These are phyloP conservation scores for Pythium myriotylum DNA, from an alignment of 352 stramenopile genomes.

Conservation along the genomic window DNA sequence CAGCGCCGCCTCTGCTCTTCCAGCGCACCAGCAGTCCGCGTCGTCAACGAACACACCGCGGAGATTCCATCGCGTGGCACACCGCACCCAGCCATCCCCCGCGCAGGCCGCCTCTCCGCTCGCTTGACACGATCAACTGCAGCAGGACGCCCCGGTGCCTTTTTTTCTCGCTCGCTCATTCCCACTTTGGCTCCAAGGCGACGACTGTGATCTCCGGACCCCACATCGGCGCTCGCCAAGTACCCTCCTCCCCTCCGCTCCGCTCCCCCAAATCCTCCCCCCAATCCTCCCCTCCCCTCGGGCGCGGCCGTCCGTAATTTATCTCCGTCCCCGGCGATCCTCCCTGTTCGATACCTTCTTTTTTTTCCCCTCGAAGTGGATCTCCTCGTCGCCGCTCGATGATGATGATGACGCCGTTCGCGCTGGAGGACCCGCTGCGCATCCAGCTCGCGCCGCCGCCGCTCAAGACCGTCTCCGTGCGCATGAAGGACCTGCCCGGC, in stretches of 20 bases:
- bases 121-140: no score
- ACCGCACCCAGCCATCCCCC: slow-evolving; percentile 7
- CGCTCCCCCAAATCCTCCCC: no score
- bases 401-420: slow-evolving; percentile 49
- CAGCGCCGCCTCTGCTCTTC: slow-evolving; percentile 22
- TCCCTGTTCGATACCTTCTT: slow-evolving; percentile 7
- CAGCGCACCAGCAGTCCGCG: slow-evolving; percentile 25
- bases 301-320: slow-evolving; percentile 25
- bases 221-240: slow-evolving; percentile 14
- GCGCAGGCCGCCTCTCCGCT: no score
- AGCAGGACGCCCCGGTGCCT: no score
- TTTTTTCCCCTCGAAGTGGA: no score
- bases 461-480: slow-evolving; percentile 54
- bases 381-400: slow-evolving; percentile 9
- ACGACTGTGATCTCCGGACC: slow-evolving; percentile 3
- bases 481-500: slow-evolving; percentile 72
- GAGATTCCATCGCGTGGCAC: slow-evolving; percentile 13
- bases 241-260: slow-evolving; percentile 8
- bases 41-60: slow-evolving; percentile 4
- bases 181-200: slow-evolving; percentile 17
- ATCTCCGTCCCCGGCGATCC: slow-evolving; percentile 3
- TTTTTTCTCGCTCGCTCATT: slow-evolving; percentile 19
- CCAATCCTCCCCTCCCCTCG: no score
- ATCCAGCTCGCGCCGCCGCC: slow-evolving; percentile 48
- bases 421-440: slow-evolving; percentile 34